phyloP scores from a whole-genome alignment of 257 asterid genomes.

The Solanum paucissectum region DNA sequence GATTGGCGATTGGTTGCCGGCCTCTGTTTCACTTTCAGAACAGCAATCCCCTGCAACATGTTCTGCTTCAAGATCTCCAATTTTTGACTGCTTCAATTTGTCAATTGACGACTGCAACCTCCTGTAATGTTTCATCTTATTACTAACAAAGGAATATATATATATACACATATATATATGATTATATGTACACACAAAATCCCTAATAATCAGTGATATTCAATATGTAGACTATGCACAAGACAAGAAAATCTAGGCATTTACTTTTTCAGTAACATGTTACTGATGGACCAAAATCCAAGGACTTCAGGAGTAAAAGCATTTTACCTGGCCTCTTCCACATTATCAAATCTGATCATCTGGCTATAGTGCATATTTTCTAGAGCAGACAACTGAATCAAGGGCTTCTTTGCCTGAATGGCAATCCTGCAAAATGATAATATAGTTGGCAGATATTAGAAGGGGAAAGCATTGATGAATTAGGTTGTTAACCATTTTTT shows the following conservation, averaged over 20 bases:
- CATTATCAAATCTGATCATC: conserved; percentile 87
- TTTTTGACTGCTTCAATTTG: conserved; percentile 38
- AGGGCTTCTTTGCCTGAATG: conserved; percentile 39
- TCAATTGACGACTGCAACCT: conserved; percentile 46
- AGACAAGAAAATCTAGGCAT: neutral
- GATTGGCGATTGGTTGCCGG: conserved; percentile 34
- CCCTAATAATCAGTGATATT: neutral
- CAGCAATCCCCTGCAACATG: conserved; percentile 38
- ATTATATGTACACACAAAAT: neutral
- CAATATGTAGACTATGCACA: neutral
- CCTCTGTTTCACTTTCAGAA: conserved; percentile 76
- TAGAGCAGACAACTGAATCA: conserved; percentile 69
- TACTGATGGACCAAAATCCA: neutral
- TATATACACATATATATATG: no score
- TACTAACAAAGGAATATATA: neutral
- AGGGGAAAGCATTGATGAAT: neutral
- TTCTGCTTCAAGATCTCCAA: conserved; percentile 28
- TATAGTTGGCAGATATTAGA: neutral
- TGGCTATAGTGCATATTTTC: conserved; percentile 90
- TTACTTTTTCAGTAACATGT: neutral
- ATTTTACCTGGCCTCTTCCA: conserved; percentile 70
- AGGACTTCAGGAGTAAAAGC: neutral
- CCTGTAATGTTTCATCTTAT: conserved; percentile 37
- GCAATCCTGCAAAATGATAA: conserved; percentile 49
- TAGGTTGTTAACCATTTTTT: neutral